Percentiles rank a stretch among this genome's conserved stretches.
phyloP scores from a whole-genome alignment of 2,329 filamentous ascomycete species.

The Sporothrix dimorphospora region DNA sequence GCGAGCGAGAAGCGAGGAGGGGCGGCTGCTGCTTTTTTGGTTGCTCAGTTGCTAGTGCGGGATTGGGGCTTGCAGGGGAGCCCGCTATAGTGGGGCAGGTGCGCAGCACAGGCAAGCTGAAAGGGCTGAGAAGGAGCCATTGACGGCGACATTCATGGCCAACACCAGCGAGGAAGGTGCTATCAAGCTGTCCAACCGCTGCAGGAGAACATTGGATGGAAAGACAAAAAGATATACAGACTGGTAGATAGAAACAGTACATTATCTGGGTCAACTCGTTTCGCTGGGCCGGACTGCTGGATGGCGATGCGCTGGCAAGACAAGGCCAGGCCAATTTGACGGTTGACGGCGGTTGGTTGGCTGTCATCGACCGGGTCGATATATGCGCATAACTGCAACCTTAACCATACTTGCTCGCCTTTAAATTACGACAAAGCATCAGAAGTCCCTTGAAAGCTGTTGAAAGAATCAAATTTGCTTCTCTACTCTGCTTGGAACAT shows the following conservation, averaged over 20 bases:
- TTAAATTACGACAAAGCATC: neutral
- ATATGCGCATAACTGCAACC: constrained; percentile 7
- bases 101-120: constrained; percentile 14
- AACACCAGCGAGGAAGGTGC: neutral
- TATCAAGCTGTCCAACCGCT: neutral
- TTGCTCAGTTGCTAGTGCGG: constrained; percentile 17
- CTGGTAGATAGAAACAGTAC: neutral
- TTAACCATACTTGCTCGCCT: neutral
- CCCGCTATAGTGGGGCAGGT: constrained; percentile 24
- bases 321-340: neutral
- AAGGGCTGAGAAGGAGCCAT: constrained; percentile 16
- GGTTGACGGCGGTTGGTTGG: constrained; percentile 22
- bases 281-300: neutral
- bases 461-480: constrained; percentile 21
- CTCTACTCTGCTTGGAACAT: constrained; percentile 17
- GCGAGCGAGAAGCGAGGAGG: constrained; percentile 16
- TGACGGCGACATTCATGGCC: neutral
- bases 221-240: neutral
- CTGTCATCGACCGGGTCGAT: constrained; percentile 1
- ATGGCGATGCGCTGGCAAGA: constrained; percentile 25
- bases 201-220: neutral
- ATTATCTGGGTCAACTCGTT: neutral
- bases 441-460: neutral
- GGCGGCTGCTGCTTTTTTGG: constrained; percentile 13
- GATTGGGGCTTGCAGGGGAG: neutral